A percentile compares a stretch with the other conserved stretches of the same genome.
Conservation (phyloP, 2,329 filamentous ascomycete genomes). For the Pyrenophora tritici-repentis region DNA sequence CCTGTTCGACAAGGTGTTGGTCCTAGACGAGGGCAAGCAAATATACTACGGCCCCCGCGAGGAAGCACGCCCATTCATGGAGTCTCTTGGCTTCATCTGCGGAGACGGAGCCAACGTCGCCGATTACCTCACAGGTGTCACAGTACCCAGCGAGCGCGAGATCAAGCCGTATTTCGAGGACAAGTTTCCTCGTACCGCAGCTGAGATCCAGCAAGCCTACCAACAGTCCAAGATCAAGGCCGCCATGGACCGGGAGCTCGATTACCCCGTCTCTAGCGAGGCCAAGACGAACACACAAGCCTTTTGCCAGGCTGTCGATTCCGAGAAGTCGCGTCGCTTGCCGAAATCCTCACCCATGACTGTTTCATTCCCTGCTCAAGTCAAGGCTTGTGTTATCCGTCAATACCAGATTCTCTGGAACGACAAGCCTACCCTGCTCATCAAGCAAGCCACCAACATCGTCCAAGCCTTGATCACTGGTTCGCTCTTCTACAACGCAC, state of each 20-base stretch:
- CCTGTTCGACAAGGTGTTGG: conserved; percentile 71
- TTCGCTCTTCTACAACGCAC: conserved; percentile 70
- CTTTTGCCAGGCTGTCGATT: conserved; percentile 59
- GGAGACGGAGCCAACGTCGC: conserved; percentile 67
- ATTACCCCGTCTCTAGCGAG: conserved; percentile 60
- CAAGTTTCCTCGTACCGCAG: conserved; percentile 49
- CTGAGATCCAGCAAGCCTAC: conserved; percentile 54
- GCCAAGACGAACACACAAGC: conserved; percentile 46
- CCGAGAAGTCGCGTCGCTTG: conserved; percentile 62
- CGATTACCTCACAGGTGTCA: conserved; percentile 79
- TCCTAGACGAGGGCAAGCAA: conserved; percentile 75
- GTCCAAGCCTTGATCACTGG: conserved; percentile 66
- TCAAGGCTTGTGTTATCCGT: conserved; percentile 61
- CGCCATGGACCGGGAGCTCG: conserved; percentile 61
- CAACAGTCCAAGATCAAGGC: conserved; percentile 56
- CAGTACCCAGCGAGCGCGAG: conserved; percentile 52
- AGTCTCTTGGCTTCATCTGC: conserved; percentile 69
- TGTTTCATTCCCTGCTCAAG: conserved; percentile 47
- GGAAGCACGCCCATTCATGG: conserved; percentile 68
- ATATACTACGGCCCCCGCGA: conserved; percentile 72
- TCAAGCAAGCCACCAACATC: conserved; percentile 65
- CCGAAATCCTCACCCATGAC: conserved; percentile 61
- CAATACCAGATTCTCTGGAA: conserved; percentile 70
- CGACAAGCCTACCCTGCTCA: conserved; percentile 66
- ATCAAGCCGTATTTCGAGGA: conserved; percentile 48